Evolutionary conservation across 768 basidiomycete genomes (phyloP).

Genomic region (Daedaleopsis nitida): DNA sequence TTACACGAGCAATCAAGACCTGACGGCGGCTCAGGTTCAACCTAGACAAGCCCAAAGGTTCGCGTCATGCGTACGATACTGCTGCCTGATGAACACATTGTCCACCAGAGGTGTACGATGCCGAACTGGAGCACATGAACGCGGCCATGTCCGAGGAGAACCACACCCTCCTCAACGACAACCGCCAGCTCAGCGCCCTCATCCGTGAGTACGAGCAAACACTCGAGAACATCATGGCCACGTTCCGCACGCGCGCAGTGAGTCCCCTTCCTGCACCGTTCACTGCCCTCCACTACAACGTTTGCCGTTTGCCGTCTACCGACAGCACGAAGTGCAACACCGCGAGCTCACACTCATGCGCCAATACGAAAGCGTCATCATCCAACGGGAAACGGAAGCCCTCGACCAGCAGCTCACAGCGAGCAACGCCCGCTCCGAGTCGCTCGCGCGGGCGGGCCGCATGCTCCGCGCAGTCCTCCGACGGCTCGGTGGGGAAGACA

Average conservation of each 20-base stretch:
- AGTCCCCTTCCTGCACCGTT: conserved; percentile 35
- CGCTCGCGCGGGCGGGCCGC: conserved; percentile 70
- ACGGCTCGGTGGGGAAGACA: conserved; percentile 66
- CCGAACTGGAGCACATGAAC: conserved; percentile 90
- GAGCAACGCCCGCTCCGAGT: conserved; percentile 66
- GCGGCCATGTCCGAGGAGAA: conserved; percentile 79
- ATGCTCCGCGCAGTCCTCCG: conserved; percentile 73
- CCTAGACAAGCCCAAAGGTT: conserved; percentile 84
- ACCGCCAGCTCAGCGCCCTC: conserved; percentile 88
- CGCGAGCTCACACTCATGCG: conserved; percentile 87
- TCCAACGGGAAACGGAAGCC: conserved; percentile 71
- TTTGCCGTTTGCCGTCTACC: background rate
- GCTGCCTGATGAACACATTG: background rate
- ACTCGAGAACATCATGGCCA: conserved; percentile 90
- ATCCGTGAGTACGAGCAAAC: conserved; percentile 98
- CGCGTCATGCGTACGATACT: conserved; percentile 7
- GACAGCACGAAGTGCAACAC: conserved; percentile 88
- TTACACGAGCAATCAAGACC: conserved; percentile 3
- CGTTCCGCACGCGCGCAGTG: conserved; percentile 90
- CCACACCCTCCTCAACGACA: conserved; percentile 84
- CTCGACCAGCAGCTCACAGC: conserved; percentile 57
- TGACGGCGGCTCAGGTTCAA: conserved; percentile 63
- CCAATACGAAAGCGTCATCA: conserved; percentile 87
- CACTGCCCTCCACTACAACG: background rate
- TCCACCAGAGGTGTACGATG: conserved; percentile 79